A percentile compares a stretch with the other conserved stretches of the same genome.
phyloP scores from a whole-genome alignment of 2,329 filamentous ascomycete genomes.

The Pezicula rhizophila region DNA sequence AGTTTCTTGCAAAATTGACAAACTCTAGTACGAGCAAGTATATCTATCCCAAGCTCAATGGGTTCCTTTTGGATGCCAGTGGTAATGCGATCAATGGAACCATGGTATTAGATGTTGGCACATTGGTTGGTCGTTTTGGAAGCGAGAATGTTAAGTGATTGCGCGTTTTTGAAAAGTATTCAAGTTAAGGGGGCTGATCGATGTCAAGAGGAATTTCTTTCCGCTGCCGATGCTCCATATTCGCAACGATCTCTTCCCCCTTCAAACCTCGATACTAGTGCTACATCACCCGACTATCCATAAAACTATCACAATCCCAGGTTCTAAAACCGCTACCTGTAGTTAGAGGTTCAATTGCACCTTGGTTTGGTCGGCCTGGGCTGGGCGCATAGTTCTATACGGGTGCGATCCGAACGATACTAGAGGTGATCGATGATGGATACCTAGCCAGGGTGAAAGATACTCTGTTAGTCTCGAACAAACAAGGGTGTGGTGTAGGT shows the following conservation, averaged over 20 bases:
- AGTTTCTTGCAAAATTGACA: slow-evolving; percentile 32
- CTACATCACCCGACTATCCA: slow-evolving; percentile 28
- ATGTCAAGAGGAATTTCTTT: slow-evolving; percentile 29
- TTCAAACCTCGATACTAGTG: slow-evolving; percentile 34
- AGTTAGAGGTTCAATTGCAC: slow-evolving; percentile 37
- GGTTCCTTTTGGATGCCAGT: slow-evolving; percentile 33
- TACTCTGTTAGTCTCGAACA: not conserved
- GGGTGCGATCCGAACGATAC: slow-evolving; percentile 18
- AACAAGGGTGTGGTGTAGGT: not conserved
- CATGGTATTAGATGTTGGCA: slow-evolving; percentile 33
- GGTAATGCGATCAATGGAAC: slow-evolving; percentile 34
- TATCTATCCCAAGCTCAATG: slow-evolving; percentile 35
- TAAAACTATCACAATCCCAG: slow-evolving; percentile 43
- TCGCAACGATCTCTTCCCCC: slow-evolving; percentile 42
- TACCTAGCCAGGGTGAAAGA: slow-evolving; percentile 26
- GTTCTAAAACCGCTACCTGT: slow-evolving; percentile 36
- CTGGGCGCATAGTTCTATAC: slow-evolving; percentile 32
- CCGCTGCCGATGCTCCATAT: slow-evolving; percentile 39
- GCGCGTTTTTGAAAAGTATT: not conserved
- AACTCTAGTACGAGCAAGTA: slow-evolving; percentile 24
- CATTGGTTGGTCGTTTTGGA: slow-evolving; percentile 43
- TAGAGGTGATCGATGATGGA: slow-evolving; percentile 27
- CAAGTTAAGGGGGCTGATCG: not conserved
- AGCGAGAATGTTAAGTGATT: slow-evolving; percentile 29
- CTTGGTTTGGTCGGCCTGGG: slow-evolving; percentile 46